Base-by-base conservation (phyloP, 768 basidiomycete genomes). In the Mrakia gelida region DNA sequence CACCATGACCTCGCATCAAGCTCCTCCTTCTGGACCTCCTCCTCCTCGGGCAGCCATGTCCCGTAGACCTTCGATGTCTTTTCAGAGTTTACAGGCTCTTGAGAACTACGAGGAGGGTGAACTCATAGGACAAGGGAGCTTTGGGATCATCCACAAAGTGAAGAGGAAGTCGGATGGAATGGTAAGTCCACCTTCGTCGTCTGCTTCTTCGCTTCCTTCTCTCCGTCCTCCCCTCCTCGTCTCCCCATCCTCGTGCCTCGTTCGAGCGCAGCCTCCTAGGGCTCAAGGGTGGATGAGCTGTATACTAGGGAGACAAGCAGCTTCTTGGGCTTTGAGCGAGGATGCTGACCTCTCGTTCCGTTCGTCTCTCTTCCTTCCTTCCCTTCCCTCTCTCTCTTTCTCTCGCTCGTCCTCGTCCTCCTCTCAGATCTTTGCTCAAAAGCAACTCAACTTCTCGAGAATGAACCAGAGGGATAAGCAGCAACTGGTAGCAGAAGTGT, bases 401-500 rank as follows among this genome's bases (percentile, higher is more conserved):
- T 76, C 1, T 45, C 45, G 38, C 4, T 38, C 54, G 21, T 26
- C 54, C 26, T 56, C 54, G 23, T 56, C 18, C 30, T n/a, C 21
- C 26, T 68, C 30, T 61, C 32, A 94, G 92, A 83, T 91, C 49
- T 92, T 94, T 81, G 95, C 95, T 6, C 87, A 94, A 49, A 97
- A 99, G 82, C 95, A 99, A 84, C 90, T 99, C 82, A 95, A 98
- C 85, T 99, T 98, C 85, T 94, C 96, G 82, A 89, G 92, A 71
- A 98, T 99, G 96, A 91, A 89, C 54, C 94, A 98, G 84, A 89
- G 94, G 56, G 97, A 99, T 83, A 89, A 94, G 81, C 95, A 95
- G 84, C 97, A 98, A 84, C 95, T 99, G 75, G 92, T 97, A 4
- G 90, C 95, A 16, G 97, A 99, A 90, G 97, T 98, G 96, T 98